Percentiles rank a stretch among this genome's conserved stretches.
Evolutionary conservation across 2,329 filamentous ascomycete genomes (phyloP).

Genomic region (Nemania serpens): DNA sequence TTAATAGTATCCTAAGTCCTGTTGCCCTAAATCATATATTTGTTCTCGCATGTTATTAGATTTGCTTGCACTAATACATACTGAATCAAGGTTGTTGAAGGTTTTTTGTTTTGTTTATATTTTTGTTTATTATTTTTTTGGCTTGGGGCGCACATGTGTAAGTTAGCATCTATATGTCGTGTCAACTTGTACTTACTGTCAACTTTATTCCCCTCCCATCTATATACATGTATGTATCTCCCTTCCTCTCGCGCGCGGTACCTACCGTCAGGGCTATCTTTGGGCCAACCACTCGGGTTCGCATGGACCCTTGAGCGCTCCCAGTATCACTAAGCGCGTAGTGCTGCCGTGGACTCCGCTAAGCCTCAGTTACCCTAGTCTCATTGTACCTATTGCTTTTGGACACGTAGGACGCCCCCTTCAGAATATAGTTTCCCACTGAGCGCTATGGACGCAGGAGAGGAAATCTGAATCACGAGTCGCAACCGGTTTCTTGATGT

Average conservation of each 20-base stretch:
- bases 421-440: conserved; percentile 2
- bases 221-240: not conserved
- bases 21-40: no score
- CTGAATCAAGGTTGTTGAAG: no score
- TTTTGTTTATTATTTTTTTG: no score
- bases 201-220: not conserved
- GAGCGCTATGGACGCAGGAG: not conserved
- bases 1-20: not conserved
- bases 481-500: no score
- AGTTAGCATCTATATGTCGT: no score
- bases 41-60: no score
- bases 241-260: conserved; percentile 5
- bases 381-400: conserved; percentile 5
- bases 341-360: conserved; percentile 20
- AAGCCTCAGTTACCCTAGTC: conserved; percentile 10
- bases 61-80: no score
- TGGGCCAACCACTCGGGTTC: not conserved
- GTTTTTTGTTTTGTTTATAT: no score
- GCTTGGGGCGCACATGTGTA: no score
- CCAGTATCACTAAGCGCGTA: conserved; percentile 15
- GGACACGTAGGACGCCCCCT: conserved; percentile 6
- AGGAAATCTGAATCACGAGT: not conserved
- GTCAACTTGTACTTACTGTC: not conserved
- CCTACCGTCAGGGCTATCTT: conserved; percentile 6
- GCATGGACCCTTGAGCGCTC: conserved; percentile 1